Percentiles rank a stretch among this genome's conserved stretches.
These are phyloP conservation scores for Trametes coccinea DNA, from an alignment of 768 basidiomycete species.

Conservation along the genomic window DNA sequence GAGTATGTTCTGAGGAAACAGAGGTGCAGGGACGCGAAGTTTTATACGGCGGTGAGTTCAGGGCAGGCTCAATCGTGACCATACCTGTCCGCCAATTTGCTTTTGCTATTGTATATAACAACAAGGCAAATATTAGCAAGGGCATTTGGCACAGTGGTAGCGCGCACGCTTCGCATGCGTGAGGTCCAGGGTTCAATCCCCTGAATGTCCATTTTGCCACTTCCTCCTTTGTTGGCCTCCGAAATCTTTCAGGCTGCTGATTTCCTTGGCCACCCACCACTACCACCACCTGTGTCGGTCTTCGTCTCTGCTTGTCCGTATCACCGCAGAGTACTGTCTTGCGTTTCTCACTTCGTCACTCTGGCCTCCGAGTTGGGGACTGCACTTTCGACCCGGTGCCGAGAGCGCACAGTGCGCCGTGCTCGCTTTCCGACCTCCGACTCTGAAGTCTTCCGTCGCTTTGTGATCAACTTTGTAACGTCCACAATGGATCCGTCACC, in stretches of 20 bases:
- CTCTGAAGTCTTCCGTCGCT: constrained; percentile 57
- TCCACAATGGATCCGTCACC: constrained; percentile 42
- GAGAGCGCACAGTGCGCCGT: constrained; percentile 28
- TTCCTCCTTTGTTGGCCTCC: too few species aligned
- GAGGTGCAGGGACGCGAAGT: not conserved
- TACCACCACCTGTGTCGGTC: too few species aligned
- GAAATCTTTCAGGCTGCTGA: too few species aligned
- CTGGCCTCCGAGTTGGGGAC: constrained; percentile 13
- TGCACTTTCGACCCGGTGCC: constrained; percentile 8
- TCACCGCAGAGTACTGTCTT: too few species aligned
- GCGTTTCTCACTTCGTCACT: not conserved
- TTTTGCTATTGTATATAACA: too few species aligned
- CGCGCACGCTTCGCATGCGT: constrained; percentile 22
- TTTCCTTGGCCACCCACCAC: too few species aligned
- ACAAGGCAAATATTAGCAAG: not conserved
- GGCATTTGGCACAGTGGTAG: constrained; percentile 39
- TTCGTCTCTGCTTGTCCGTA: too few species aligned
- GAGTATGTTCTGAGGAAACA: constrained; percentile 43
- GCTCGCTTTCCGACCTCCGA: constrained; percentile 51
- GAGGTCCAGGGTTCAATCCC: constrained; percentile 25
- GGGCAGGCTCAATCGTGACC: not conserved
- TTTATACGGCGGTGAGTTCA: constrained; percentile 12
- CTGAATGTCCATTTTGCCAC: constrained; percentile 22
- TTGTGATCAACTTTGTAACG: constrained; percentile 52
- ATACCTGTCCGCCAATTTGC: too few species aligned